Evolutionary conservation across 2,329 filamentous ascomycete genomes (phyloP), one percentile per base, ranked within the genome.

Genomic region (Gaeumannomyces tritici): DNA sequence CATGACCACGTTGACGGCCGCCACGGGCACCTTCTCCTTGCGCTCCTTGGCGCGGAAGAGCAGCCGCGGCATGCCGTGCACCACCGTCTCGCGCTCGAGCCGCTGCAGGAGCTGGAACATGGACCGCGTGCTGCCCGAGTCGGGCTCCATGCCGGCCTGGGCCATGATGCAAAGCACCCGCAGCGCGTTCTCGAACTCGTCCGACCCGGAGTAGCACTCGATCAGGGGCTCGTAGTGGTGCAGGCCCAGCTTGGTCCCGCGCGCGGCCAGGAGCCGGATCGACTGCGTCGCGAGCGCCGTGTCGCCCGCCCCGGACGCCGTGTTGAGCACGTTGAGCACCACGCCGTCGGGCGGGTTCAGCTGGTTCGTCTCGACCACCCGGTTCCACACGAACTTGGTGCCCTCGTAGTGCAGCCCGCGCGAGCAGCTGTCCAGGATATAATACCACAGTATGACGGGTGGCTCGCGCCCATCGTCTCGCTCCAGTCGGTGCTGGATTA

Each of bases 191-290:
- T 77, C 74, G 9, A 93, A 69, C 66, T 95, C 85, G 2, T 80
- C 78, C 4, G 72, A 69, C 4, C 77, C 76, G 13, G 85, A 78
- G 70, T 96, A 91, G 4, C 89, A 83, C 63, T 90, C 86, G 8
- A 93, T 77, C 31, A 97, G 80, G 31, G 88, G 82, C 72, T 96
- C 91, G 73, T 95, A 96, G 71, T 97, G 91, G 65, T 89, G 80
- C 7, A 82, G 74, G 11, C 80, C 77, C 51, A 92, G 78, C 55
- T 81, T 79, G 1, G 82, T 80, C 18, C 80, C 80, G 28, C 85
- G 81, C 11, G 81, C 77, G 5, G 82, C 80, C 24, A 93, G 79
- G 61, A 87, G 75, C 28, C 86, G 81, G 65, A 96, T 84, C 33
- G 89, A 89, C 33, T 88, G 83, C 7, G 86, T 87, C 1, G 89